Conservation (phyloP, 2,329 filamentous ascomycete species). For the Mycocentrospora acerina region DNA sequence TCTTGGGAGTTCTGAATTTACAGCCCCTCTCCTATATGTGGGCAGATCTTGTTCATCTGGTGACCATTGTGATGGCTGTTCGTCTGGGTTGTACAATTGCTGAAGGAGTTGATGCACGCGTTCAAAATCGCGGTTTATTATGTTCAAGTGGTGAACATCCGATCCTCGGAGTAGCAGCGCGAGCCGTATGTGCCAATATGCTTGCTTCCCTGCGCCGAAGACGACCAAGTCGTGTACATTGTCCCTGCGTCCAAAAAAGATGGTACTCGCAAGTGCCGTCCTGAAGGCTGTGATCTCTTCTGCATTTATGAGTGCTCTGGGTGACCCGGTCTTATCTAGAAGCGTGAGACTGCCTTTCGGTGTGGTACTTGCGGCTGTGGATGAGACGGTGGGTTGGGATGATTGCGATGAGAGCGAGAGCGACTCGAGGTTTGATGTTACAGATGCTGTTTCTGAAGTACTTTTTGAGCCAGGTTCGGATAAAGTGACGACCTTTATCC, state of each 20-base stretch:
- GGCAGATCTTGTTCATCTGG: conserved; percentile 12
- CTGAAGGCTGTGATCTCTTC: conserved; percentile 70
- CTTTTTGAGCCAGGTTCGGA: conserved; percentile 38
- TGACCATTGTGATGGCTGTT: conserved; percentile 23
- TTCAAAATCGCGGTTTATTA: conserved; percentile 75
- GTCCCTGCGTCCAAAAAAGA: conserved; percentile 64
- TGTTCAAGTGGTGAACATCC: conserved; percentile 76
- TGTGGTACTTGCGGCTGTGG: conserved; percentile 42
- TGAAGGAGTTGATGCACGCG: conserved; percentile 56
- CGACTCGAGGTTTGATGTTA: conserved; percentile 35
- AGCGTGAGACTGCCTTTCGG: conserved; percentile 61
- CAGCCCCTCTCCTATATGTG: conserved; percentile 12
- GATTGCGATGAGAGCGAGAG: conserved; percentile 27
- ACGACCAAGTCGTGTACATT: conserved; percentile 75
- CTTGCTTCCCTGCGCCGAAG: conserved; percentile 86
- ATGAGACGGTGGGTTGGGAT: conserved; percentile 22
- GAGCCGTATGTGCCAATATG: conserved; percentile 90
- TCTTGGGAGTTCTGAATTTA: conserved; percentile 21
- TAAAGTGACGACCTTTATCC: conserved; percentile 66
- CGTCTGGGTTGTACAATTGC: conserved; percentile 55
- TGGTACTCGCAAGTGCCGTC: conserved; percentile 64
- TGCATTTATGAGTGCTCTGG: conserved; percentile 65
- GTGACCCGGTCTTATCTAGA: conserved; percentile 58
- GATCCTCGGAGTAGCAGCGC: conserved; percentile 69
- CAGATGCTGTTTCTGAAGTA: conserved; percentile 29